A percentile compares a stretch with the other conserved stretches of the same genome.
Evolutionary conservation across 169 alveolate species (phyloP).

Genomic region (Plasmodium berghei): DNA sequence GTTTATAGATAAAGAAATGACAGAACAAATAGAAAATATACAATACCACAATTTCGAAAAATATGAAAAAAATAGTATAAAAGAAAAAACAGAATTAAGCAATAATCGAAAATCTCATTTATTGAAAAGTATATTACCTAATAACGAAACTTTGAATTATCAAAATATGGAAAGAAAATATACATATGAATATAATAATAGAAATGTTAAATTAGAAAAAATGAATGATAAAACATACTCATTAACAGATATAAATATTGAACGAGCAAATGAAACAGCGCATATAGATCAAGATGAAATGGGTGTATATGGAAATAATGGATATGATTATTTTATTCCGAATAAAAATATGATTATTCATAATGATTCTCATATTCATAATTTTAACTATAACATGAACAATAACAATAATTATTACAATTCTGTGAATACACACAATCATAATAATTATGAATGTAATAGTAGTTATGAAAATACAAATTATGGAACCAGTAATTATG

Average conservation of each 20-base stretch:
- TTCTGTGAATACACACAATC: neutral
- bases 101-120: neutral
- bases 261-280: too few relatives aligned
- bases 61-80: neutral
- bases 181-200: neutral
- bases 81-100: too few relatives aligned
- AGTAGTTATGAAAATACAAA: neutral
- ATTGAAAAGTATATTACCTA: conserved; percentile 6
- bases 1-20: neutral
- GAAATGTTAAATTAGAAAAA: neutral
- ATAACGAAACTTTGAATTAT: conserved; percentile 6
- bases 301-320: too few relatives aligned
- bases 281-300: too few relatives aligned
- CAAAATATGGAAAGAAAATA: neutral
- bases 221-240: neutral
- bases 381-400: neutral
- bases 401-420: neutral
- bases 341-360: too few relatives aligned
- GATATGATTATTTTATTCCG: too few relatives aligned
- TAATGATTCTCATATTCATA: neutral
- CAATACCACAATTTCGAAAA: neutral
- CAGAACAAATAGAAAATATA: neutral
- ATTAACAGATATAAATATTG: too few relatives aligned
- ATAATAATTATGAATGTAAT: conserved; percentile 1
- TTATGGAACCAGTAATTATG: neutral